phyloP scores from a whole-genome alignment of 495 filamentous ascomycete genomes.

The Glonium stellatum region DNA sequence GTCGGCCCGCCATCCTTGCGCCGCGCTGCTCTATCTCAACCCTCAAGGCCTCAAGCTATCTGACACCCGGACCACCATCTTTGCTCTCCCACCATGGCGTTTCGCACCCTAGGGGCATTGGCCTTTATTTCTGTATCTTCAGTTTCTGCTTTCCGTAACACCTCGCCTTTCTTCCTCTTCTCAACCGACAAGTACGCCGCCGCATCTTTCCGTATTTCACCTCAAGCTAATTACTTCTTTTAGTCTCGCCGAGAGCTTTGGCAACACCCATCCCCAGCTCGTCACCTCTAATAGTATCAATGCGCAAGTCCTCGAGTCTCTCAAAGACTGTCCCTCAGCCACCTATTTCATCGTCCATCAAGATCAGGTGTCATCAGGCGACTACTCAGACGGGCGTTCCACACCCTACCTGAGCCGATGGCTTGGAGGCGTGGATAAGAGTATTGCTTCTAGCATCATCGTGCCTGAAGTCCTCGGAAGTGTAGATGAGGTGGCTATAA shows the following conservation, averaged over 20 bases:
- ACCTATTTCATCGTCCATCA: slow-evolving; percentile 77
- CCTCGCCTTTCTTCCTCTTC: slow-evolving; percentile 79
- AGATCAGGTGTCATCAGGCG: slow-evolving; percentile 63
- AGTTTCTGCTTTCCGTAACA: slow-evolving; percentile 68
- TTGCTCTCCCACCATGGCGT: slow-evolving; percentile 12
- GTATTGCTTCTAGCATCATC: slow-evolving; percentile 9
- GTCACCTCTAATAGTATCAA: slow-evolving; percentile 13
- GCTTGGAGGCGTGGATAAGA: slow-evolving; percentile 28
- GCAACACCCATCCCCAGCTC: slow-evolving; percentile 2
- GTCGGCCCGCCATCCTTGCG: background rate
- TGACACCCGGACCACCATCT: slow-evolving; percentile 1
- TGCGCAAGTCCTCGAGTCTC: slow-evolving; percentile 35
- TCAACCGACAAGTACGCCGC: slow-evolving; percentile 63
- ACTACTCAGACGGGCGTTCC: slow-evolving; percentile 49
- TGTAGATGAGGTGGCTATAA: slow-evolving; percentile 20
- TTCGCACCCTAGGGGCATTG: slow-evolving; percentile 44
- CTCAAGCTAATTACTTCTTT: slow-evolving; percentile 29
- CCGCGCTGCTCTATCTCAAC: background rate
- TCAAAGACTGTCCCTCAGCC: slow-evolving; percentile 64
- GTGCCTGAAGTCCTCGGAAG: slow-evolving; percentile 32
- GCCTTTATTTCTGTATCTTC: slow-evolving; percentile 51
- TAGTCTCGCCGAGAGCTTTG: slow-evolving; percentile 6
- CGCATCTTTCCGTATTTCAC: background rate
- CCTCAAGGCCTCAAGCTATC: slow-evolving; percentile 1
- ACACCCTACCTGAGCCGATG: slow-evolving; percentile 54